These are phyloP conservation scores for Begonia fuchsioides DNA, from an alignment of 306 rosid species.

Conservation along the genomic window DNA sequence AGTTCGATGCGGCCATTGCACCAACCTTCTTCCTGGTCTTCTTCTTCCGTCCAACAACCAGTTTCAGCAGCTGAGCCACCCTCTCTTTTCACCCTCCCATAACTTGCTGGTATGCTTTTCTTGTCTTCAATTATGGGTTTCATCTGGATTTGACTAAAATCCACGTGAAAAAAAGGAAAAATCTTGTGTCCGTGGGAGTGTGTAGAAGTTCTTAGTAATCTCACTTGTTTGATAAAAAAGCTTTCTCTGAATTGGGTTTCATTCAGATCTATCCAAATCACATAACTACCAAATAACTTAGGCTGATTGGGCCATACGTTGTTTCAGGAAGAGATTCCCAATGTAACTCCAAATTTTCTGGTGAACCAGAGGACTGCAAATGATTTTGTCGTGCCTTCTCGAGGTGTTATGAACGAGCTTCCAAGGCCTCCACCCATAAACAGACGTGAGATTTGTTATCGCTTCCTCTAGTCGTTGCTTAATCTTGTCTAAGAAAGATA, in stretches of 20 bases:
- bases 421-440: constrained; percentile 66
- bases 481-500: constrained; percentile 1
- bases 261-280: too few relatives aligned
- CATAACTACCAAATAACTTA: too few relatives aligned
- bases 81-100: constrained; percentile 68
- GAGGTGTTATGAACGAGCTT: constrained; percentile 40
- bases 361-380: constrained; percentile 31
- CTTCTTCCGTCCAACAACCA: constrained; percentile 72
- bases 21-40: constrained; percentile 72
- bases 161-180: too few relatives aligned
- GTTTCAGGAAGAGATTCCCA: constrained; percentile 65
- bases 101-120: constrained; percentile 41
- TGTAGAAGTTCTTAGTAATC: too few relatives aligned
- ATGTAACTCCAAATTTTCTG: constrained; percentile 44
- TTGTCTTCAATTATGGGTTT: background rate
- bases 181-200: too few relatives aligned
- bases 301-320: background rate
- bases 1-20: constrained; percentile 97
- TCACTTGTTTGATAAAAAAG: too few relatives aligned
- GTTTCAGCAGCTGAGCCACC: constrained; percentile 65
- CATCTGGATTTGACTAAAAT: too few relatives aligned
- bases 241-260: too few relatives aligned
- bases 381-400: constrained; percentile 42
- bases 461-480: background rate
- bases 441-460: constrained; percentile 45